A percentile compares a stretch with the other conserved stretches of the same genome.
Evolutionary conservation across 169 alveolate genomes (phyloP).

Genomic region (Eimeria necatrix): DNA sequence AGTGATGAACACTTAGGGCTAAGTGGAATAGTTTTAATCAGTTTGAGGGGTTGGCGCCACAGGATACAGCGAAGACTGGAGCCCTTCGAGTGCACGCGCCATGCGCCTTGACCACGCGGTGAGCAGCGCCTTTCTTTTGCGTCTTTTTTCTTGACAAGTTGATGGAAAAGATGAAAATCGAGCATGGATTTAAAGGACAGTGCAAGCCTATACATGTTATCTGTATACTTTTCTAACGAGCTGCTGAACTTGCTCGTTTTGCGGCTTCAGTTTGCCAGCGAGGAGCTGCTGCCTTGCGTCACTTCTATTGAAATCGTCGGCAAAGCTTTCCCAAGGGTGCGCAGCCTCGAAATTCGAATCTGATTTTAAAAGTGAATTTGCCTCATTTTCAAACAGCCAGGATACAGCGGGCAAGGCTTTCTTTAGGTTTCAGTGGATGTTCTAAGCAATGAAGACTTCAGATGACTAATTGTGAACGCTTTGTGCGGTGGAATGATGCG

Average conservation of each 20-base stretch:
- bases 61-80: slow-evolving; percentile 48
- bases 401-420: too few relatives aligned
- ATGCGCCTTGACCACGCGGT: slow-evolving; percentile 40
- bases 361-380: neutral
- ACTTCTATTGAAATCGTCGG: slow-evolving; percentile 35
- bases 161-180: too few relatives aligned
- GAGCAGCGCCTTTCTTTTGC: neutral
- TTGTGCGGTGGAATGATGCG: neutral
- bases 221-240: neutral
- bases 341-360: neutral
- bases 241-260: neutral
- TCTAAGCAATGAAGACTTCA: too few relatives aligned
- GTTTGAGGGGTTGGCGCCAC: neutral
- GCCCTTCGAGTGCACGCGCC: slow-evolving; percentile 36
- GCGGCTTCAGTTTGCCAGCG: slow-evolving; percentile 10
- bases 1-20: neutral
- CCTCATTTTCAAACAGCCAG: neutral
- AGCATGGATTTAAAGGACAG: too few relatives aligned
- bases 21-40: too few relatives aligned
- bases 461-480: too few relatives aligned
- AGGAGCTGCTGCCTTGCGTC: slow-evolving; percentile 41
- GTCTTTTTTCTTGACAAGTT: too few relatives aligned
- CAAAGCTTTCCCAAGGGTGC: slow-evolving; percentile 16
- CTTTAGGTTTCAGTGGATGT: too few relatives aligned
- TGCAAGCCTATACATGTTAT: too few relatives aligned